phyloP scores from a whole-genome alignment of 495 filamentous ascomycete species.

The Penicillium canescens region DNA sequence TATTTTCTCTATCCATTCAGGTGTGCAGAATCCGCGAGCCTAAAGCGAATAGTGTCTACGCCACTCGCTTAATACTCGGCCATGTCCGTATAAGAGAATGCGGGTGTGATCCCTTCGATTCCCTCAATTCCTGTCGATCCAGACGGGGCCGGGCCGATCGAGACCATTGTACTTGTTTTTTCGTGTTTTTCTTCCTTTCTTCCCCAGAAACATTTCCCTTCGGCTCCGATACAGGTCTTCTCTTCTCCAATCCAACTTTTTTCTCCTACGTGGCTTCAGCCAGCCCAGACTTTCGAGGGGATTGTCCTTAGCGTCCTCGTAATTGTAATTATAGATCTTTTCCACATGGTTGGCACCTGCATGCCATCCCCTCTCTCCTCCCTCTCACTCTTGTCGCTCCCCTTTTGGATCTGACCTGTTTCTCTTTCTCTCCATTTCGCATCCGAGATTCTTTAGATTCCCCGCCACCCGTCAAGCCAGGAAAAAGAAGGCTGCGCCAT shows the following conservation, averaged over 20 bases:
- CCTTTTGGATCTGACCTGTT: constrained; percentile 6
- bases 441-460: constrained; percentile 22
- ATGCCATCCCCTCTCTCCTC: constrained; percentile 18
- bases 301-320: background rate
- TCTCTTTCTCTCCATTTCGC: constrained; percentile 8
- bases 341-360: constrained; percentile 48
- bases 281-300: background rate
- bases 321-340: constrained; percentile 8
- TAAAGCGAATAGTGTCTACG: constrained; percentile 9
- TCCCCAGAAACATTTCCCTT: constrained; percentile 12
- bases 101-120: constrained; percentile 2
- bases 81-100: constrained; percentile 25
- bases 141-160: constrained; percentile 24
- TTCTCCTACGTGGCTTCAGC: constrained; percentile 6
- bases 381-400: background rate
- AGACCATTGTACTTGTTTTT: constrained; percentile 7
- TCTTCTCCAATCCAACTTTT: background rate
- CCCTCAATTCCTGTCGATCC: constrained; percentile 5
- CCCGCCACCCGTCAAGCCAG: constrained; percentile 30
- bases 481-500: constrained; percentile 23
- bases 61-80: constrained; percentile 36
- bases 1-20: background rate
- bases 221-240: constrained; percentile 15
- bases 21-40: constrained; percentile 3
- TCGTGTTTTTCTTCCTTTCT: constrained; percentile 7